Base-by-base conservation (phyloP, 192 early-diverging fungal species). In the Oehlia diaphana region DNA sequence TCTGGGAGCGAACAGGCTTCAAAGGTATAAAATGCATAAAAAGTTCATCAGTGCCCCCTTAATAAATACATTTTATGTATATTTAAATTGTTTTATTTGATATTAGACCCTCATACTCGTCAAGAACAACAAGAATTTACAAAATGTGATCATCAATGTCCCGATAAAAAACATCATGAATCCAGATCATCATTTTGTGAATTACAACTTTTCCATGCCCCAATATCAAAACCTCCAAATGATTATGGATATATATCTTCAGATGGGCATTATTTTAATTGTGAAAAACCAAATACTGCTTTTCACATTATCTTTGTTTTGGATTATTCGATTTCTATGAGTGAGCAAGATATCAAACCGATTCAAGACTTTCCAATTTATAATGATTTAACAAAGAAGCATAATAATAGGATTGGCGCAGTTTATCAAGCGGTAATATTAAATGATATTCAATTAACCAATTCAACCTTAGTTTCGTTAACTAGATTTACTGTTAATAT, bases 271-370 rank as follows among this genome's bases (percentile, higher is more conserved):
- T 69, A 81, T 12, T 81, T 81, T 71, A 28, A 9, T 14, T 77
- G 74, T 53, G 35, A 66, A 26, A 74, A 76, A 26, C 74, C 72
- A 13, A n/a, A 4, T 37, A 66, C 10, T 5, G n/a, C 9, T 23
- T 81, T 70, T 16, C 80, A 81, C 53, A 76, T 81, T 66, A 53
- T 81, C 3, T 77, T 81, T 39, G 80, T 37, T 1, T 13, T 81
- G 26, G 80, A 81, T 75, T 21, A 67, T 37, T 66, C 61, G 4
- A 2, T 0, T 9, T 81, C 74, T 28, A 81, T 81, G 80, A 9
- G 5, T 63, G 0, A 0, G 0, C 0, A 3, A 6, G 80, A 81
- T 68, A 44, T 6, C 7, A 39, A 35, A 68, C 80, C 80, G 9
- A 21, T n/a, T 10, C 9, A 4, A 28, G 14, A 66, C 9, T 78